phyloP scores from a whole-genome alignment of 1,284 basidiomycete species.

The Pisolithus thermaeus region DNA sequence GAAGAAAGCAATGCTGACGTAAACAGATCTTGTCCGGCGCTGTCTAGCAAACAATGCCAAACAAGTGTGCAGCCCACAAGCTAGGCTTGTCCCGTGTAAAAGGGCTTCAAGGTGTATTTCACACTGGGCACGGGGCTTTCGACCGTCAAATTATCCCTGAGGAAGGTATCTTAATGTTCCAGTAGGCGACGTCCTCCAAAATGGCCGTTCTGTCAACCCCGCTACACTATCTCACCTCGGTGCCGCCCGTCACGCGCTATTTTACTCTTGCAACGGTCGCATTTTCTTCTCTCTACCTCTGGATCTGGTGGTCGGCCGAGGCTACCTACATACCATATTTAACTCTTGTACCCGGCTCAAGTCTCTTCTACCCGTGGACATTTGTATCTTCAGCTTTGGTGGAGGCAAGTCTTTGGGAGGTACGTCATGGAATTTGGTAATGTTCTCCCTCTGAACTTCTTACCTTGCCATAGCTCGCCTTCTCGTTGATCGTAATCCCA shows the following conservation, averaged over 20 bases:
- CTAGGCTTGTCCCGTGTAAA: no score
- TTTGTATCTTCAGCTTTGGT: slow-evolving; percentile 84
- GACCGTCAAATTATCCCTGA: background rate
- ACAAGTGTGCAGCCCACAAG: slow-evolving; percentile 4
- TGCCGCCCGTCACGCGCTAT: slow-evolving; percentile 75
- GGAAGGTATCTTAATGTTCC: slow-evolving; percentile 10
- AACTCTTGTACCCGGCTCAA: slow-evolving; percentile 78
- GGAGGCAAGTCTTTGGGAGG: slow-evolving; percentile 82
- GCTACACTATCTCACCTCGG: slow-evolving; percentile 57
- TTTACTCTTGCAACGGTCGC: slow-evolving; percentile 68
- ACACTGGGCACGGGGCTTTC: background rate
- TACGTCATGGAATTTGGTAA: slow-evolving; percentile 32
- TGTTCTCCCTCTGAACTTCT: slow-evolving; percentile 10
- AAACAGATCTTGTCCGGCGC: slow-evolving; percentile 12
- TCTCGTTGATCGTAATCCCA: slow-evolving; percentile 75
- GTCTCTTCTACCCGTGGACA: slow-evolving; percentile 90
- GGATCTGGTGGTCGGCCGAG: slow-evolving; percentile 51
- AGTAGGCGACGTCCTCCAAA: slow-evolving; percentile 6
- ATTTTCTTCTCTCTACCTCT: slow-evolving; percentile 60
- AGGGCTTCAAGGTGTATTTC: background rate
- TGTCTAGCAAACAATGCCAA: slow-evolving; percentile 18
- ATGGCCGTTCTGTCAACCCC: slow-evolving; percentile 77
- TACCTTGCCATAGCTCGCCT: slow-evolving; percentile 53
- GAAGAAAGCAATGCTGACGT: slow-evolving; percentile 24
- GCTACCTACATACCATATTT: slow-evolving; percentile 63